Evolutionary conservation across 345 rosid species (phyloP).

Genomic region (Citrus reticulata): DNA sequence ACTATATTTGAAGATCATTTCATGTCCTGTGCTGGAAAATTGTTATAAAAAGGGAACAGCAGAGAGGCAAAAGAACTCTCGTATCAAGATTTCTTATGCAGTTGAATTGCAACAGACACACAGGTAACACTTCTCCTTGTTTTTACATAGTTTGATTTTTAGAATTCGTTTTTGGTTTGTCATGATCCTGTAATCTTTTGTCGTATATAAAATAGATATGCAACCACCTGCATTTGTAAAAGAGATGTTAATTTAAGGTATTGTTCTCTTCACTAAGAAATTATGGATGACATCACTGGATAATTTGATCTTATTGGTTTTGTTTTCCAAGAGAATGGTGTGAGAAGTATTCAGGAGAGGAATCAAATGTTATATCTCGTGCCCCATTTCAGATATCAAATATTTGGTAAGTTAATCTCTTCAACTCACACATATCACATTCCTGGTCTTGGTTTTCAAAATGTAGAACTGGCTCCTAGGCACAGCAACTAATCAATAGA

Average conservation of each 20-base stretch:
- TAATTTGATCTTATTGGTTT: background rate
- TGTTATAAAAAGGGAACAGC: background rate
- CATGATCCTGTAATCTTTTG: too few relatives aligned
- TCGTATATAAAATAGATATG: too few relatives aligned
- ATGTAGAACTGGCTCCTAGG: background rate
- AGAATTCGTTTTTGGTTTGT: background rate
- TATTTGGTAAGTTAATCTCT: too few relatives aligned
- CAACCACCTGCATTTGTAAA: too few relatives aligned
- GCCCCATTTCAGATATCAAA: background rate
- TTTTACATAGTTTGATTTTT: background rate
- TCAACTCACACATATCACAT: too few relatives aligned
- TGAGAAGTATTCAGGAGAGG: background rate
- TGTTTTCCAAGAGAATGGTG: background rate
- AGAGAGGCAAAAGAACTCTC: background rate
- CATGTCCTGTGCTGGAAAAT: background rate
- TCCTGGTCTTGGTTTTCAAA: background rate
- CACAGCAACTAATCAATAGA: too few relatives aligned
- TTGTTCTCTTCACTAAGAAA: too few relatives aligned
- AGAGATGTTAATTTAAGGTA: too few relatives aligned
- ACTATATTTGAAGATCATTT: background rate
- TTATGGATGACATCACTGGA: too few relatives aligned
- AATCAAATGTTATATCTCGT: background rate
- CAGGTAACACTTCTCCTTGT: background rate
- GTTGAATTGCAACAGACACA: background rate
- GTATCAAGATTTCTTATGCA: background rate